Conservation (phyloP, 257 asterid species). For the Jacaranda mimosifolia region DNA sequence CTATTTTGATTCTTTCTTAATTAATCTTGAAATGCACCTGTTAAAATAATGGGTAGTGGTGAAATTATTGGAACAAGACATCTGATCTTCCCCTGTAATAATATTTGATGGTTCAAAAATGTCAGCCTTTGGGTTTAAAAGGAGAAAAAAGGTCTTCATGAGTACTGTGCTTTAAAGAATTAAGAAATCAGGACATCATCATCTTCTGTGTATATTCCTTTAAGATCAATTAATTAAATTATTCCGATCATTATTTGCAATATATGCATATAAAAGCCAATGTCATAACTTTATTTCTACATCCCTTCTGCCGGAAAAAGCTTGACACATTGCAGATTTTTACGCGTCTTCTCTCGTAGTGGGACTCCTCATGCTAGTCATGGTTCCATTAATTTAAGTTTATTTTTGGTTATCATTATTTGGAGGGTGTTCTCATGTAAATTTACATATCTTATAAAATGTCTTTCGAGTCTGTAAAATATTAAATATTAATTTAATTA, state of each 20-base stretch:
- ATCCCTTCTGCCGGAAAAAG: slow-evolving; percentile 48
- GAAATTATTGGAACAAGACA: slow-evolving; percentile 33
- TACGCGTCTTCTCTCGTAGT: slow-evolving; percentile 15
- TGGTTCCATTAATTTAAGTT: background rate
- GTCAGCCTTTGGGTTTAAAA: background rate
- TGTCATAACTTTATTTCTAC: slow-evolving; percentile 31
- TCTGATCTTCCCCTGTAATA: background rate
- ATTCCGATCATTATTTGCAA: background rate
- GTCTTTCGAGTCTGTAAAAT: too few relatives aligned
- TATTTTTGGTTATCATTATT: background rate
- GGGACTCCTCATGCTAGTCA: slow-evolving; percentile 36
- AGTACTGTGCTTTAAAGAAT: background rate
- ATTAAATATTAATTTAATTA: too few relatives aligned
- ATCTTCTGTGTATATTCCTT: background rate
- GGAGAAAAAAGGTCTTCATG: background rate
- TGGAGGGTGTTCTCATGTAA: too few relatives aligned
- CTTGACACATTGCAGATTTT: slow-evolving; percentile 19
- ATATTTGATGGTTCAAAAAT: background rate
- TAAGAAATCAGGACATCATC: background rate
- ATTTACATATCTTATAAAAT: too few relatives aligned
- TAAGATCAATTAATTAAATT: background rate
- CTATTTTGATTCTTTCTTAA: background rate
- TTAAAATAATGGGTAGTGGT: background rate
- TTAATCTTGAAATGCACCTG: background rate
- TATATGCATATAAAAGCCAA: slow-evolving; percentile 17